A percentile compares a stretch with the other conserved stretches of the same genome.
phyloP scores from a whole-genome alignment of 345 rosid species.

The Reutealis trisperma region DNA sequence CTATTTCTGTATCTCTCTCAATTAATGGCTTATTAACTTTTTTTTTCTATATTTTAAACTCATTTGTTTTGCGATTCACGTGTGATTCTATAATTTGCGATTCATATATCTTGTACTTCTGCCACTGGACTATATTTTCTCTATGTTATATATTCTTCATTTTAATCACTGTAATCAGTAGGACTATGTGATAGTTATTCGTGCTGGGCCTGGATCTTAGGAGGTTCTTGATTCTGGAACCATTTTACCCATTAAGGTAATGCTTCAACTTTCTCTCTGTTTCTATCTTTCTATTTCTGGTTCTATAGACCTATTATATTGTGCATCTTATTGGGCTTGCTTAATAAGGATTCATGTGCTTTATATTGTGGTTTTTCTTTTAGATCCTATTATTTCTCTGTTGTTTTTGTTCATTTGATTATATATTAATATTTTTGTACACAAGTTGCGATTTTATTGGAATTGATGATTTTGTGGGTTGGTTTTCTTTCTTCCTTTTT shows the following conservation, averaged over 20 bases:
- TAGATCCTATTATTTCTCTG: neutral
- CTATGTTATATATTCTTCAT: neutral
- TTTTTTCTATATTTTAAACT: neutral
- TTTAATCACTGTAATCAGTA: no score
- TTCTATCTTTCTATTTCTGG: neutral
- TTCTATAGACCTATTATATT: neutral
- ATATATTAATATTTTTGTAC: neutral
- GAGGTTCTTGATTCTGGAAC: no score
- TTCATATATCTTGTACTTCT: slow-evolving; percentile 22
- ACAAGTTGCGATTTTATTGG: neutral
- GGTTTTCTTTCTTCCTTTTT: no score
- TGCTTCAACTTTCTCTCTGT: neutral
- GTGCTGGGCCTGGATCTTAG: no score
- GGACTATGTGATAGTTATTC: slow-evolving; percentile 3
- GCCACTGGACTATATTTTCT: neutral
- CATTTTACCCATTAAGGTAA: no score
- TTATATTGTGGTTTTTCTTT: neutral
- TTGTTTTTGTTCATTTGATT: neutral
- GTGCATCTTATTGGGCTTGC: neutral
- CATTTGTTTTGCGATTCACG: neutral
- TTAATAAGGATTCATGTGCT: neutral
- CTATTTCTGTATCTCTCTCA: no score
- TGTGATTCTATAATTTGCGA: neutral
- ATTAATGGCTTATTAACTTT: neutral
- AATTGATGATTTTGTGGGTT: no score